Base-by-base conservation (phyloP, 768 basidiomycete genomes). In the Calvatia gigantea region DNA sequence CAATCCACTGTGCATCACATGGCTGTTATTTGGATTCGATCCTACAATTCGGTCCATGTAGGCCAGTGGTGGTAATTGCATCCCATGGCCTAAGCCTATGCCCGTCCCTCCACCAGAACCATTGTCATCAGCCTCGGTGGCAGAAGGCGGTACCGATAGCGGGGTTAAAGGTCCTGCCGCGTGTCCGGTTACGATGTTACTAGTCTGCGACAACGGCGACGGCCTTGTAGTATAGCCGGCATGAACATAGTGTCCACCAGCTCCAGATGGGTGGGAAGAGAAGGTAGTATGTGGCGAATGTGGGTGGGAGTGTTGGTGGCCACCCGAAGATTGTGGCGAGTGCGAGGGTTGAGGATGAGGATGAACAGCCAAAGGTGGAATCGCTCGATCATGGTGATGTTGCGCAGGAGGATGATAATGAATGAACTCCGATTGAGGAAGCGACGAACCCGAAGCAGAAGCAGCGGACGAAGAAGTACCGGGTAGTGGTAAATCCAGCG, bases 171-270 rank as follows among this genome's bases (percentile, higher is more conserved):
- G 54, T 21, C 54, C 54, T 23, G 47, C 46, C 23, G 46, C 54
- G 32, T 46, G 54, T 23, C 54, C 54, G 6, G 54, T 56, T 25
- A 56, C 54, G 27, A 56, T 56, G 17, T 56, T 56, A 9, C 47
- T 31, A 31, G 45, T 47, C 32, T 56, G 54, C 14, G 54, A 56
- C 19, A 56, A 33, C n/a, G 54, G 54, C 25, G 54, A 56, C 21
- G 54, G 54, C 29, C 54, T 29, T 41, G 54, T 33, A 7, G 54
- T 42, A 4, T 56, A 49, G 14, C 43, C 52, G 2, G 46, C 42
- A 33, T 56, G 47, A 21, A 56, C 38, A 39, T 56, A 48, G 21
- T 56, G 54, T 33, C 43, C 54, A n/a, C 11, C 8, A 41, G 17
- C 27, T 15, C 41, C 42, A 23, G 43, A 9, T 23, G 43, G 52